Conservation (phyloP, 163 green algal genomes). For the Scenedesmus sp. region DNA sequence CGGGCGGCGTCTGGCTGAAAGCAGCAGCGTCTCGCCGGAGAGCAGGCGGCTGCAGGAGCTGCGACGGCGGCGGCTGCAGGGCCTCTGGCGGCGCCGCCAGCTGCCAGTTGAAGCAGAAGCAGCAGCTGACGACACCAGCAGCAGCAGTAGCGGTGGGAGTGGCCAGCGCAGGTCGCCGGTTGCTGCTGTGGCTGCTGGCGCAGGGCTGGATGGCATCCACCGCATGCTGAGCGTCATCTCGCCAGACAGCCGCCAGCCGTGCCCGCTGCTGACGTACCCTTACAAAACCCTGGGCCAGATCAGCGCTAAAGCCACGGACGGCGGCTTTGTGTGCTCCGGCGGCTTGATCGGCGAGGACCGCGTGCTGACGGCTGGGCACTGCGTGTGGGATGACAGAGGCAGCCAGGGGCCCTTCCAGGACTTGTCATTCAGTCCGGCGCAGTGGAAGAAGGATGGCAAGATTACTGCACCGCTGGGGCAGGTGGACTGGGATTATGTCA, state of each 20-base stretch:
- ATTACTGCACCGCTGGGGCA: slow-evolving; percentile 28
- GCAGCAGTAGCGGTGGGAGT: not conserved
- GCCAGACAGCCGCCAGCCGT: slow-evolving; percentile 16
- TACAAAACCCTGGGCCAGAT: slow-evolving; percentile 62
- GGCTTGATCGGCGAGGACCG: slow-evolving; percentile 57
- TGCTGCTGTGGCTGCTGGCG: not conserved
- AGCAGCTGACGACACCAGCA: not conserved
- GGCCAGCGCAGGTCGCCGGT: not conserved
- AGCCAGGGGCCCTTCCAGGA: slow-evolving; percentile 41
- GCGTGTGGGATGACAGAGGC: slow-evolving; percentile 58
- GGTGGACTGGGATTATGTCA: slow-evolving; percentile 49
- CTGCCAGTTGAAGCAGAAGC: not conserved
- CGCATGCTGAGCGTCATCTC: slow-evolving; percentile 39
- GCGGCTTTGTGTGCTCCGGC: slow-evolving; percentile 62
- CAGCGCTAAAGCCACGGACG: slow-evolving; percentile 45
- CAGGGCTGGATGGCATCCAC: slow-evolving; percentile 6
- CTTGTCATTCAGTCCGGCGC: slow-evolving; percentile 39
- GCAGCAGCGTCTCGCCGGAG: not conserved
- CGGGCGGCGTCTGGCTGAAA: not conserved
- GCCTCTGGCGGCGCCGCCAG: not conserved
- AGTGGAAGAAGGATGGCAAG: slow-evolving; percentile 39
- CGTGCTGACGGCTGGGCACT: slow-evolving; percentile 66
- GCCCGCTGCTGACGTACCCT: slow-evolving; percentile 47
- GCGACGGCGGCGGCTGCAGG: not conserved
- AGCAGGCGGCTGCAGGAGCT: slow-evolving; percentile 4